These are phyloP conservation scores for Phaffomyces antillensis DNA, from an alignment of 805 yeast genomes.

Conservation along the genomic window DNA sequence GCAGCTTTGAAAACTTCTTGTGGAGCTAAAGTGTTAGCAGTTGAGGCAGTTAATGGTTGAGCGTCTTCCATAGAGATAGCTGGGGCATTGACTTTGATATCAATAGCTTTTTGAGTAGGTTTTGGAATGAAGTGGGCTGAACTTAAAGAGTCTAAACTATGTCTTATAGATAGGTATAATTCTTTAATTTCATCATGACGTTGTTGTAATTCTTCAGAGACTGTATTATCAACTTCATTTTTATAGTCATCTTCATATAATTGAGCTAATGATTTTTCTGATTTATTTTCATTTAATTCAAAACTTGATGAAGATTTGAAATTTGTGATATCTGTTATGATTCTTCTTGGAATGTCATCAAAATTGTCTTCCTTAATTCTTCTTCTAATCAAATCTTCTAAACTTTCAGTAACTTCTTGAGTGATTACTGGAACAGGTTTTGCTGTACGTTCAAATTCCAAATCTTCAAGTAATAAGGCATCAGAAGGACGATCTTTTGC, in stretches of 20 bases:
- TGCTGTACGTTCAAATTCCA: conserved; percentile 88
- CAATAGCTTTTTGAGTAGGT: conserved; percentile 73
- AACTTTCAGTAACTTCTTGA: conserved; percentile 72
- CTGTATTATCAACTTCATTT: conserved; percentile 37
- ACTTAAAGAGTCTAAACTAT: conserved; percentile 78
- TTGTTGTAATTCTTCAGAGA: conserved; percentile 55
- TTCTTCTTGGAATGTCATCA: conserved; percentile 76
- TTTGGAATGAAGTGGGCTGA: conserved; percentile 95
- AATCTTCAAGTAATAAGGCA: conserved; percentile 70
- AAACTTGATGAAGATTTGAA: conserved; percentile 46
- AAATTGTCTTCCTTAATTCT: conserved; percentile 71
- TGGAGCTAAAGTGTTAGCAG: conserved; percentile 79
- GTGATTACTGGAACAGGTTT: conserved; percentile 96
- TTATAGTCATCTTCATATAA: conserved; percentile 81
- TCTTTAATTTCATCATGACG: conserved; percentile 75
- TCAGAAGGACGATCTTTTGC: conserved; percentile 79
- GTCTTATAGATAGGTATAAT: conserved; percentile 53
- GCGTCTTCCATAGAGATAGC: conserved; percentile 93
- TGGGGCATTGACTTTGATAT: conserved; percentile 76
- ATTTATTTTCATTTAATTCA: conserved; percentile 78
- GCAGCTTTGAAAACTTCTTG: conserved; percentile 74
- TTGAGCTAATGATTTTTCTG: conserved; percentile 84
- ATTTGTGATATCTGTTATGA: conserved; percentile 57
- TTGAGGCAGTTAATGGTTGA: conserved; percentile 78
- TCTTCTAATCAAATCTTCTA: conserved; percentile 84